Base-by-base conservation (phyloP, 805 yeast genomes). In the Barnettozyma vustinii region DNA sequence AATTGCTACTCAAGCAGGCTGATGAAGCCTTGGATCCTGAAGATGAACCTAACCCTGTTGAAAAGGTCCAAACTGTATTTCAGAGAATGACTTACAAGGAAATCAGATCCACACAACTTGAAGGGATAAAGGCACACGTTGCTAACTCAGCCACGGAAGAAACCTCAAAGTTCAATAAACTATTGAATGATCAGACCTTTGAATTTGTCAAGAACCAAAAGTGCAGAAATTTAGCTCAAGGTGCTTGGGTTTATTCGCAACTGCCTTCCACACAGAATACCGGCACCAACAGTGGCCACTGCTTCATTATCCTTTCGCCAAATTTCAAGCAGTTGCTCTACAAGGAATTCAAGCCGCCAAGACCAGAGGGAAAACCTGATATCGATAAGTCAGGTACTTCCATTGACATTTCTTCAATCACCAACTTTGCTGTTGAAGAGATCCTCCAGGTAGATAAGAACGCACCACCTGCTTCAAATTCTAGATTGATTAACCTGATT, bases 121-220 rank as follows among this genome's bases (percentile, higher is more conserved):
- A 63, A 15, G 63, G 64, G 10, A 57, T 76, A 40, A 77, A 74
- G 53, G 53, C 54, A 7, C 40, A 54, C 0, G 76, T 76, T 23
- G 52, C 61, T 10, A 49, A 51, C 0, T 59, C 62, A 12, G 83
- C 92, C 82, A 61, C 69, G 1, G 47, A 58, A 0, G 71, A 74
- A 37, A 70, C 80, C 39, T 51, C 55, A 2, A 72, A 68, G 26
- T 83, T 87, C 58, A 76, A 79, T 57, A 63, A 64, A 3, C 64
- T 73, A 27, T 69, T 85, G 49, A 62, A 73, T 10, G 61, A 66
- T 13, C 89, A 88, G 60, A 86, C 84, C 0, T 68, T 74, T 49
- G 83, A 81, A 36, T 86, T 85, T 61, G 89, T 87, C 15, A 77
- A 78, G 49, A 90, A 85, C 61, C 94, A 86, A 67, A 74, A 92